A percentile compares a stretch with the other conserved stretches of the same genome.
Conservation (phyloP, 192 early-diverging fungal genomes). For the Diversispora epigaea region DNA sequence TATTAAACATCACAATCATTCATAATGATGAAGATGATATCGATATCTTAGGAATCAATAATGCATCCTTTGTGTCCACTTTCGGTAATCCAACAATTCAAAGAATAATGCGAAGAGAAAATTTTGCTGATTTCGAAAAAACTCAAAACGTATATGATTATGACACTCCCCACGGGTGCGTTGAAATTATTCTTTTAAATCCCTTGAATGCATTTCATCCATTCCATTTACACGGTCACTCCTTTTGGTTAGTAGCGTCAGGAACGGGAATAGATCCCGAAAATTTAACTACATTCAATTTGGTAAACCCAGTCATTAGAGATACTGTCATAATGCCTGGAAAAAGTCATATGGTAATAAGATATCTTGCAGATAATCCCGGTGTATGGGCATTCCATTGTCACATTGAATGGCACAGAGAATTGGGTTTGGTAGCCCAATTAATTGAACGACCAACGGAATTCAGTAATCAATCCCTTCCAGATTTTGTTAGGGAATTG, state of each 20-base stretch:
- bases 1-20: too few relatives aligned
- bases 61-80: too few relatives aligned
- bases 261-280: constrained; percentile 31
- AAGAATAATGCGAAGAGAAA: background rate
- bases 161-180: background rate
- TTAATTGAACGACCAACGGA: background rate
- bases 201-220: constrained; percentile 14
- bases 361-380: constrained; percentile 31
- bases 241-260: constrained; percentile 44
- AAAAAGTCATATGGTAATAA: constrained; percentile 55
- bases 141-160: constrained; percentile 57
- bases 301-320: constrained; percentile 64
- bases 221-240: constrained; percentile 46
- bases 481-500: background rate
- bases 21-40: too few relatives aligned
- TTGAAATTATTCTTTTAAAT: constrained; percentile 38
- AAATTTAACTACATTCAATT: constrained; percentile 42
- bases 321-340: constrained; percentile 75
- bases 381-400: constrained; percentile 35
- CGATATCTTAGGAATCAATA: too few relatives aligned
- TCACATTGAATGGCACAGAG: constrained; percentile 36
- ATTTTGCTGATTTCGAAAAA: constrained; percentile 40
- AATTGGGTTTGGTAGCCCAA: background rate
- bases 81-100: too few relatives aligned
- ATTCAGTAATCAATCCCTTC: background rate